Evolutionary conservation across 2,329 filamentous ascomycete genomes (phyloP), one percentile per base, ranked within the genome.

Genomic region (Exophiala sp.): DNA sequence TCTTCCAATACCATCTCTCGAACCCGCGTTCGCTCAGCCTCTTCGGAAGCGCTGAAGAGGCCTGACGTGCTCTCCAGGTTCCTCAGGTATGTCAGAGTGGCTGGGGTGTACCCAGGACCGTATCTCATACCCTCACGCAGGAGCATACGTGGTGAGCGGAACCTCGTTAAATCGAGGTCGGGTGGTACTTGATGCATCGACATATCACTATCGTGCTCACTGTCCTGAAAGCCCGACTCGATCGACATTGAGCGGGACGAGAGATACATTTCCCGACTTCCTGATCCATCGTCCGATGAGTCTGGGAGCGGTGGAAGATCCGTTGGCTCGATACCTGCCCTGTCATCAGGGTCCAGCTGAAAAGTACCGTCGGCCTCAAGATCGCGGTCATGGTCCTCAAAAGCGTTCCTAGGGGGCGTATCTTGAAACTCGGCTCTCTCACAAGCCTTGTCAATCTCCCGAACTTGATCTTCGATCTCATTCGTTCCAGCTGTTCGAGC

Each of bases 361-460:
- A 19, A 37, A 37, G 34, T 6, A 7, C 5, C 16, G 19, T 8
- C 34, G 3, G n/a, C 3, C 1, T 19, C 34, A 18, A 18, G 14
- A n/a, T 19, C 14, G 21, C 21, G 9, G 19, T n/a, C 19, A 6
- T 2, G 5, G 6, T 24, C 13, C 19, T 24, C 24, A 5, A 30
- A 16, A 5, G 18, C 16, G 19, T 24, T 29, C 34, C 35, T 27
- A 29, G 35, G 14, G 1, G 39, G 13, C 16, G 39, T 30, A 27
- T 32, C 29, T 23, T 47, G 37, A 18, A 23, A 3, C 19, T 52
- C 43, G 11, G 40, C 50, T 35, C 47, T 46, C 14, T 46, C 47
- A 29, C 51, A 50, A 9, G 56, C 51, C 42, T 57, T 57, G 29
- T 57, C 51, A 18, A 53, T 55, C 10, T 52, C 48, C 10, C 44